These are phyloP conservation scores for Steccherinum ochraceum DNA, from an alignment of 768 basidiomycete species.

Conservation along the genomic window DNA sequence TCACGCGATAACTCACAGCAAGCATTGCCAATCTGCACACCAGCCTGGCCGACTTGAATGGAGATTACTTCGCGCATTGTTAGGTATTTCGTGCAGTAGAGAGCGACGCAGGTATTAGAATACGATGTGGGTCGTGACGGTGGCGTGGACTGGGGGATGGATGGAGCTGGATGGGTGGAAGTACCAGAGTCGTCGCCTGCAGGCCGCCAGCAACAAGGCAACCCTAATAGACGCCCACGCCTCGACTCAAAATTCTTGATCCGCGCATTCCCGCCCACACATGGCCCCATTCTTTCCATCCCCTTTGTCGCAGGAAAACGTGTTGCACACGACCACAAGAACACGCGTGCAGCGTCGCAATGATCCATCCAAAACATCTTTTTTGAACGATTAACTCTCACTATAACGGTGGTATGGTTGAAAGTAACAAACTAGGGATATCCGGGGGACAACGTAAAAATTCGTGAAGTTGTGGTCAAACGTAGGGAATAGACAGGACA, in stretches of 20 bases:
- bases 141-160: neutral
- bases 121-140: neutral
- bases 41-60: constrained; percentile 95
- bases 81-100: constrained; percentile 13
- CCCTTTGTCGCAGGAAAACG: neutral
- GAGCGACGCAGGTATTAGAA: neutral
- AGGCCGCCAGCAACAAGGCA: neutral
- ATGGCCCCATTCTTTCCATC: neutral
- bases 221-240: neutral
- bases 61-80: constrained; percentile 93
- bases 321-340: neutral
- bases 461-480: constrained; percentile 27
- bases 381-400: constrained; percentile 2
- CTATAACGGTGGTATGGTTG: constrained; percentile 26
- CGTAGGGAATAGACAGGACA: constrained; percentile 16
- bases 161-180: constrained; percentile 1
- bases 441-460: constrained; percentile 26
- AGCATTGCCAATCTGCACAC: constrained; percentile 91
- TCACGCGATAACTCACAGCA: constrained; percentile 63
- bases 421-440: constrained; percentile 23
- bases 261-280: neutral
- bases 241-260: neutral
- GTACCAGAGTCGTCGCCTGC: neutral
- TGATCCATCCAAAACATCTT: too few species aligned
- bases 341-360: too few species aligned